Base-by-base conservation (phyloP, 2,329 filamentous ascomycete genomes). In the Fusarium mexicanum region DNA sequence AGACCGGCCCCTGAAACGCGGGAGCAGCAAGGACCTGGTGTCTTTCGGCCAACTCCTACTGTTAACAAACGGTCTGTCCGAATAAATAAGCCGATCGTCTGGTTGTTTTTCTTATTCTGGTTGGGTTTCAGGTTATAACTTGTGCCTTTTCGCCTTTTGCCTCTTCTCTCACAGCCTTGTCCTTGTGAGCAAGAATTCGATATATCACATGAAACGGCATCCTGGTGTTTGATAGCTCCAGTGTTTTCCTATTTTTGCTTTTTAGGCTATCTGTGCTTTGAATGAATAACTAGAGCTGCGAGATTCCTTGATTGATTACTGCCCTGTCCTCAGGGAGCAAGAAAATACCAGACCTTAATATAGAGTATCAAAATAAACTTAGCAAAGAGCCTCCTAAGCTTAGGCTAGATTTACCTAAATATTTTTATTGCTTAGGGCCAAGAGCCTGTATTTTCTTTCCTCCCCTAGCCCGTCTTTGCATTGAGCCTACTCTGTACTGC, bases 71-170 rank as follows among this genome's bases (percentile, higher is more conserved):
- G 38, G 67, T 57, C 29, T 68, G 43, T 13, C 38, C 48, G 44
- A 63, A 51, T 59, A 29, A 16, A 44, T 57, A 70, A 41, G 38
- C 20, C 60, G 43, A 64, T 72, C 48, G 24, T 43, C 58, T 54
- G 26, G 29, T 62, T 53, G 12, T 50, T 53, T 65, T 62, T 57
- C 62, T 53, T 69, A 22, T 61, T 53, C 16, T 43, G 54, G 48
- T 71, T 68, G 53, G 24, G 71, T 74, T 73, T 74, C 71, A 73
- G 71, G 71, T 68, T 69, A 43, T 48, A 13, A 48, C 64, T 50
- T 47, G 55, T 33, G 18, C 35, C 43, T 48, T 47, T 47, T 60
- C 37, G 18, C 35, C 43, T 48, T 47, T 60, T 41, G 18, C 35
- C 43, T 48, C 33, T 59, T 54, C 31, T n/a, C 41, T 31, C 47